A percentile compares a stretch with the other conserved stretches of the same genome.
Conservation (phyloP, 2,329 filamentous ascomycete species). For the Aspergillus thermomutatus region DNA sequence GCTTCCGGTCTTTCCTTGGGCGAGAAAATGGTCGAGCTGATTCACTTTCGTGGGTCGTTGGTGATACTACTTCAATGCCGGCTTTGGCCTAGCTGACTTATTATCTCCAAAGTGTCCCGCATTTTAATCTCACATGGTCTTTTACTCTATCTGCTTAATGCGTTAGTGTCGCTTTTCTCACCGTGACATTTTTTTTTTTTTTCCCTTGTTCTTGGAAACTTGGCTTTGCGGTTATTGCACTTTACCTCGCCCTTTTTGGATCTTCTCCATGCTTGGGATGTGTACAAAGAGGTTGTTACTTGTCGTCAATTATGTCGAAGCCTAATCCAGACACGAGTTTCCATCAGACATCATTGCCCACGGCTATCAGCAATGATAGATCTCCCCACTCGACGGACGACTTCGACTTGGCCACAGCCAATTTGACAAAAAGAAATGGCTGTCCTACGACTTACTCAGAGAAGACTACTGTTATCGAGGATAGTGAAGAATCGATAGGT, state of each 20-base stretch:
- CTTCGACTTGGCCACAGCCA: slow-evolving; percentile 10
- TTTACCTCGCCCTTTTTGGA: background rate
- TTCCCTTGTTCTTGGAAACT: too few relatives aligned
- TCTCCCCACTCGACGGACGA: slow-evolving; percentile 9
- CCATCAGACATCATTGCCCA: slow-evolving; percentile 11
- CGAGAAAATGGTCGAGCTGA: background rate
- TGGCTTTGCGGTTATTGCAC: too few relatives aligned
- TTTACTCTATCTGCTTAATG: background rate
- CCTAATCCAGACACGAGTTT: background rate
- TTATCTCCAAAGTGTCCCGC: background rate
- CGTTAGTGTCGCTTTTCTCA: background rate
- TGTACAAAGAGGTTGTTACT: background rate
- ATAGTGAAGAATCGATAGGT: slow-evolving; percentile 20
- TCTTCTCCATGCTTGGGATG: background rate
- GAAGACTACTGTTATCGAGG: slow-evolving; percentile 14
- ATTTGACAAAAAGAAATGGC: slow-evolving; percentile 8
- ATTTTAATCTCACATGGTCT: background rate
- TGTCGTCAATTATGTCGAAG: slow-evolving; percentile 3
- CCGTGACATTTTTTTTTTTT: background rate
- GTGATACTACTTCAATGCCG: background rate
- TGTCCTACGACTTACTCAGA: slow-evolving; percentile 11
- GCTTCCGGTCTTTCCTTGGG: background rate
- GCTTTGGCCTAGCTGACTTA: background rate
- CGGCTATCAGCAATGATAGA: slow-evolving; percentile 15
- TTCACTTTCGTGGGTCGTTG: background rate